Percentiles rank a stretch among this genome's conserved stretches.
Conservation (phyloP, 2,329 filamentous ascomycete species). For the Dryadomyces quercus-mongolicae region DNA sequence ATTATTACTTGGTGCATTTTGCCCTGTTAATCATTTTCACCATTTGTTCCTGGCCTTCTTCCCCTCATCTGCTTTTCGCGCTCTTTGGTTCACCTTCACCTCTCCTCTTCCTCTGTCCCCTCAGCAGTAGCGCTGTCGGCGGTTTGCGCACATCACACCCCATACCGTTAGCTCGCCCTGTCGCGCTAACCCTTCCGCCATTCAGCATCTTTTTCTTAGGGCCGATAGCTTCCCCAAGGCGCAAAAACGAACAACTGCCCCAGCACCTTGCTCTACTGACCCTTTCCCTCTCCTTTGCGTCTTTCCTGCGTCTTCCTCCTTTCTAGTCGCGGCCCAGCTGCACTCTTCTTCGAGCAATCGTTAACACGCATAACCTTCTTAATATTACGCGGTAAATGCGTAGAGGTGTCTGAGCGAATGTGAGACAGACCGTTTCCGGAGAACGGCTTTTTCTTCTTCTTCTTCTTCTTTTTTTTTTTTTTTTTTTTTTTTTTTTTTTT, state of each 20-base stretch:
- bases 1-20: neutral
- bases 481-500: neutral
- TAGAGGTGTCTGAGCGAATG: neutral
- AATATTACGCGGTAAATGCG: neutral
- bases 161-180: neutral
- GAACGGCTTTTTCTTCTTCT: neutral
- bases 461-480: neutral
- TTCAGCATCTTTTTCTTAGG: neutral
- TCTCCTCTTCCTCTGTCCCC: neutral
- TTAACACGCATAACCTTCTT: neutral
- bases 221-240: neutral
- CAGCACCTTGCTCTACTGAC: neutral
- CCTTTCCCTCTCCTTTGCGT: neutral
- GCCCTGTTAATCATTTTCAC: neutral
- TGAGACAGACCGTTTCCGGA: constrained; percentile 22
- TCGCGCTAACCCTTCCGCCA: neutral
- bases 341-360: too few relatives aligned
- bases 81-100: neutral
- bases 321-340: neutral
- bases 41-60: neutral
- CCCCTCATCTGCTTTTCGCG: neutral
- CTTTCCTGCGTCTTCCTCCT: neutral
- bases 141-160: neutral
- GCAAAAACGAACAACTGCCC: neutral
- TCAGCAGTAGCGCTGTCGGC: neutral